Percentiles rank a stretch among this genome's conserved stretches.
phyloP scores from a whole-genome alignment of 768 basidiomycete species.

The Kwoniella shandongensis region DNA sequence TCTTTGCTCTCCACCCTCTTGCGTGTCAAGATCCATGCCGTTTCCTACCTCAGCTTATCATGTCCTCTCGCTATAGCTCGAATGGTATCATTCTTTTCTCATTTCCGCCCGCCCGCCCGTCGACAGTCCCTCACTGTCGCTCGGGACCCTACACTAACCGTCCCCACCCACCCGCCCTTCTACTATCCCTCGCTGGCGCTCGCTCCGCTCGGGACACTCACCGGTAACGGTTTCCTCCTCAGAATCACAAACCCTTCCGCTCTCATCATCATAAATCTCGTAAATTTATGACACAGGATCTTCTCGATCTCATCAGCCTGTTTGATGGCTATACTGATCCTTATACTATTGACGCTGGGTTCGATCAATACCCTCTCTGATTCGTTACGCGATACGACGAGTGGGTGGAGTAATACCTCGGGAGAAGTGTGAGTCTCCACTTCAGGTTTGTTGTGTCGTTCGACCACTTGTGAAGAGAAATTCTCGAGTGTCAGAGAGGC shows the following conservation, averaged over 20 bases:
- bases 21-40: too few species aligned
- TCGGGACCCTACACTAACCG: too few species aligned
- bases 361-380: constrained; percentile 97
- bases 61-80: too few species aligned
- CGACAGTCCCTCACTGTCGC: too few species aligned
- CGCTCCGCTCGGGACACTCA: constrained; percentile 54
- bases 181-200: too few species aligned
- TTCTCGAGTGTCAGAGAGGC: constrained; percentile 95
- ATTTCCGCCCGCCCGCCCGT: too few species aligned
- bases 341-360: constrained; percentile 93
- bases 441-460: constrained; percentile 96
- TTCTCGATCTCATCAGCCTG: constrained; percentile 98
- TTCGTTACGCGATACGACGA: constrained; percentile 94
- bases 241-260: constrained; percentile 97
- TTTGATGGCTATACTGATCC: constrained; percentile 96
- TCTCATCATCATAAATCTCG: constrained; percentile 97
- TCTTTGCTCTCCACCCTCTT: too few species aligned
- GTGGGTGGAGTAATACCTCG: constrained; percentile 89
- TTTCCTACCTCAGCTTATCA: too few species aligned
- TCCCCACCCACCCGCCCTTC: too few species aligned
- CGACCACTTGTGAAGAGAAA: constrained; percentile 97
- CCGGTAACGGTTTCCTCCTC: constrained; percentile 86
- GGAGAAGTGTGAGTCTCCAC: constrained; percentile 83
- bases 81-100: too few species aligned
- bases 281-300: constrained; percentile 96